phyloP scores from a whole-genome alignment of 768 basidiomycete genomes.

The Coprinopsis strossmayeri region DNA sequence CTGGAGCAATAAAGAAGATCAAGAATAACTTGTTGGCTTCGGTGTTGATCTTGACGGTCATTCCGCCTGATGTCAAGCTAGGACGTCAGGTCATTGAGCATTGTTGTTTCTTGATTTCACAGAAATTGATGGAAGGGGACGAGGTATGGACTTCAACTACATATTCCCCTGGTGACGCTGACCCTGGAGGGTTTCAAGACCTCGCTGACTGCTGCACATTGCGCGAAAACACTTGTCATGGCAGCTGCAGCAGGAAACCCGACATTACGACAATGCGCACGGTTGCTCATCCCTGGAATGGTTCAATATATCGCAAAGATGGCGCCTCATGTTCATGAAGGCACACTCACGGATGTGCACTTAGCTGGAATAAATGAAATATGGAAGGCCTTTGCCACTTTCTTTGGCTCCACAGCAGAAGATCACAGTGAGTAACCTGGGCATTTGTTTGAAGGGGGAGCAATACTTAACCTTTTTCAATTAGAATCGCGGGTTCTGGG shows the following conservation, averaged over 20 bases:
- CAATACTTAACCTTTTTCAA: slow-evolving; percentile 2
- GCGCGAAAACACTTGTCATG: slow-evolving; percentile 75
- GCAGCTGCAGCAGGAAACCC: slow-evolving; percentile 63
- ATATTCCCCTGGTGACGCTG: background rate
- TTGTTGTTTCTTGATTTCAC: slow-evolving; percentile 75
- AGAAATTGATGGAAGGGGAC: slow-evolving; percentile 63
- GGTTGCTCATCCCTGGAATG: slow-evolving; percentile 70
- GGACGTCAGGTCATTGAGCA: slow-evolving; percentile 77
- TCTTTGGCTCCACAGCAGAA: slow-evolving; percentile 51
- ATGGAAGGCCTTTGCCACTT: slow-evolving; percentile 69
- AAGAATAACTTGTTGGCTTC: slow-evolving; percentile 87
- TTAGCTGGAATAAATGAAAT: slow-evolving; percentile 67
- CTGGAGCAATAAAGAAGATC: slow-evolving; percentile 72
- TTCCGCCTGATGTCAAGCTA: slow-evolving; percentile 61
- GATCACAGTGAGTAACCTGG: slow-evolving; percentile 48
- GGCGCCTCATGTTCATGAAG: slow-evolving; percentile 55
- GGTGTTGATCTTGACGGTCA: slow-evolving; percentile 77
- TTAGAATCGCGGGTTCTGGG: slow-evolving; percentile 62
- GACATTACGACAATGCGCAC: slow-evolving; percentile 63
- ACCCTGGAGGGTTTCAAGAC: slow-evolving; percentile 34
- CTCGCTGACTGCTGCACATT: slow-evolving; percentile 83
- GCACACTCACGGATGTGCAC: slow-evolving; percentile 47
- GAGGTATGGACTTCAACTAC: slow-evolving; percentile 43
- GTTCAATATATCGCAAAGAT: slow-evolving; percentile 75
- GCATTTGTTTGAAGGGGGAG: slow-evolving; percentile 7